Evolutionary conservation across 2,329 filamentous ascomycete genomes (phyloP), one percentile per base, ranked within the genome.

Genomic region (Fusarium protoensiforme): DNA sequence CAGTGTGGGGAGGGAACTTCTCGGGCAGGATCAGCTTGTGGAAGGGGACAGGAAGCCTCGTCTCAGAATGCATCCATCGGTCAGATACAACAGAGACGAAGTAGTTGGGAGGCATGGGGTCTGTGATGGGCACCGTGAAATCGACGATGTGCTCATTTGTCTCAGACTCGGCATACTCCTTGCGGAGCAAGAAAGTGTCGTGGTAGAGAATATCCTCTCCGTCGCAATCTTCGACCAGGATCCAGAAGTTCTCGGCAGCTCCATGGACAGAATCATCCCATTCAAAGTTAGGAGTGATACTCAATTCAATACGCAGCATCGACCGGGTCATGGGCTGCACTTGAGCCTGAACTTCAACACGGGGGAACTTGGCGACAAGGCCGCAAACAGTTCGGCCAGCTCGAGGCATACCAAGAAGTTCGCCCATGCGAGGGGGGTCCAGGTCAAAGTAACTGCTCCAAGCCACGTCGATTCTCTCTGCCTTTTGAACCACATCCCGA

Each of bases 61-160:
- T 98, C 84, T 99, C 95, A 1, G 96, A 94, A 80, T 98, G 94
- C 94, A 99, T 98, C 96, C 96, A 99, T 75, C 96, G 89, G 82
- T 99, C 96, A 5, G 96, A 98, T 22, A 98, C 85, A 41, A 99
- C 90, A 0, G 95, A 96, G 78, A 99, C 94, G 84, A 99, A 99
- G 85, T 99, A 99, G 82, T 99, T 97, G 0, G 97, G 96, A 16
- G 96, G 96, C 93, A 98, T 97, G 0, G 97, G 97, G 76, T 99
- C 96, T 1, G 94, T 95, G 75, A 99, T 97, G 1, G 96, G 94
- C 4, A 98, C 96, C 0, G 96, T 98, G 77, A 99, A 96, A 76
- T 99, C 96, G 31, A 99, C 93, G 13, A 98, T 84, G 82, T 99
- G 96, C 84, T 98, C 96, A 73, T 96, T 98, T 81, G 92, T 90